These are phyloP conservation scores for Lentinula edodes DNA, from an alignment of 768 basidiomycete species.

Conservation along the genomic window DNA sequence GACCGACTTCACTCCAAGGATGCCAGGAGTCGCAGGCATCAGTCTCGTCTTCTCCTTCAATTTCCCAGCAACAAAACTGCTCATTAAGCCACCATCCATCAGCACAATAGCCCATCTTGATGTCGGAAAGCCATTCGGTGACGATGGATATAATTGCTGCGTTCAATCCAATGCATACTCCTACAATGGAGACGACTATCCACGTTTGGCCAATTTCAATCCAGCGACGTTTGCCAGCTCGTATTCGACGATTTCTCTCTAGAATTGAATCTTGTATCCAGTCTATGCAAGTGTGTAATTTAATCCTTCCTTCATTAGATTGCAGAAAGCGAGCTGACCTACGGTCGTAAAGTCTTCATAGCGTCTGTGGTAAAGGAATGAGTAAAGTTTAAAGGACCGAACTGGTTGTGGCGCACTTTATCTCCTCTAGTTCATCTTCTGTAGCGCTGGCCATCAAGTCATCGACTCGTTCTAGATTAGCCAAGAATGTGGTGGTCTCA, in stretches of 20 bases:
- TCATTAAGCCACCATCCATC: conserved; percentile 99
- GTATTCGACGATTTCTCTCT: conserved; percentile 56
- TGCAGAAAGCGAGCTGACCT: conserved; percentile 33
- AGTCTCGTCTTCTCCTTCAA: conserved; percentile 65
- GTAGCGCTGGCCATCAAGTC: conserved; percentile 3
- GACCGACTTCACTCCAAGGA: conserved; percentile 72
- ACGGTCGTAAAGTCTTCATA: conserved; percentile 76
- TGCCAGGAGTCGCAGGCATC: conserved; percentile 90
- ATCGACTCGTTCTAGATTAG: neutral
- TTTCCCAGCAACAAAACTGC: conserved; percentile 98
- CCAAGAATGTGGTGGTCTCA: too few relatives aligned
- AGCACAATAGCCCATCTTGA: conserved; percentile 95
- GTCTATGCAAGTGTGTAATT: conserved; percentile 31
- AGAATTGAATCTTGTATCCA: conserved; percentile 77
- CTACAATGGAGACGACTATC: conserved; percentile 71
- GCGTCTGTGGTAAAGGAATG: conserved; percentile 34
- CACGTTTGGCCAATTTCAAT: conserved; percentile 80
- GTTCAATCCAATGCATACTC: conserved; percentile 86
- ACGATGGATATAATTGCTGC: conserved; percentile 94
- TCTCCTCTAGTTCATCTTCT: conserved; percentile 35
- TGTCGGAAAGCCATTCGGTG: conserved; percentile 95
- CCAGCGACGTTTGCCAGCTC: conserved; percentile 36
- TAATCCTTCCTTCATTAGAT: neutral
- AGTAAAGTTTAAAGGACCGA: neutral
- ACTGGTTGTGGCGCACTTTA: conserved; percentile 21